These are phyloP conservation scores for Diddensiella santjacobensis DNA, from an alignment of 805 yeast genomes.

Conservation along the genomic window DNA sequence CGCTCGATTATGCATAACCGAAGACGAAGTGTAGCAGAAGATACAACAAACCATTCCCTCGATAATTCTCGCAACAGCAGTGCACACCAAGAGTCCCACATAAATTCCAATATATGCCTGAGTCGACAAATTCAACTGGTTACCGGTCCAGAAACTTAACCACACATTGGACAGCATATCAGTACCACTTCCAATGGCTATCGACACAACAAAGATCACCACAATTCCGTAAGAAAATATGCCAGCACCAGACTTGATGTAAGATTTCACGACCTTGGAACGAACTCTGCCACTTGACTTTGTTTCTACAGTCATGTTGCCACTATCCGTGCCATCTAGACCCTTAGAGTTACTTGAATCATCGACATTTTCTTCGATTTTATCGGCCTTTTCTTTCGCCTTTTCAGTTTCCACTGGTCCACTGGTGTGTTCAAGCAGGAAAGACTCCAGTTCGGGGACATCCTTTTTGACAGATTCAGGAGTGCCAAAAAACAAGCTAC, in stretches of 20 bases:
- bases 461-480: slow-evolving; percentile 46
- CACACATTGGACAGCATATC: slow-evolving; percentile 63
- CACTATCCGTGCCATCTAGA: slow-evolving; percentile 19
- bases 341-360: background rate
- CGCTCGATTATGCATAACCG: slow-evolving; percentile 53
- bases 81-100: slow-evolving; percentile 42
- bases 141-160: slow-evolving; percentile 67
- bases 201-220: slow-evolving; percentile 30
- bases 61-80: slow-evolving; percentile 34
- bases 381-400: background rate
- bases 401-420: slow-evolving; percentile 21
- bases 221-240: slow-evolving; percentile 33
- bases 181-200: slow-evolving; percentile 45
- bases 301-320: slow-evolving; percentile 19
- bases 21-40: slow-evolving; percentile 51
- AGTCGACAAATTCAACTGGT: slow-evolving; percentile 43
- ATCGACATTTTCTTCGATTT: slow-evolving; percentile 15
- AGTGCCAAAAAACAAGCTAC: slow-evolving; percentile 57
- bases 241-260: slow-evolving; percentile 56
- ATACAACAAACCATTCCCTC: slow-evolving; percentile 39
- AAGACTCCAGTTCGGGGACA: slow-evolving; percentile 47
- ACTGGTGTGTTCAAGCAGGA: slow-evolving; percentile 47
- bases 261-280: slow-evolving; percentile 45
- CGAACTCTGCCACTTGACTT: slow-evolving; percentile 20
- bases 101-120: slow-evolving; percentile 60